A percentile compares a stretch with the other conserved stretches of the same genome.
phyloP scores from a whole-genome alignment of 2,329 filamentous ascomycete species.

The Claviceps sp. region DNA sequence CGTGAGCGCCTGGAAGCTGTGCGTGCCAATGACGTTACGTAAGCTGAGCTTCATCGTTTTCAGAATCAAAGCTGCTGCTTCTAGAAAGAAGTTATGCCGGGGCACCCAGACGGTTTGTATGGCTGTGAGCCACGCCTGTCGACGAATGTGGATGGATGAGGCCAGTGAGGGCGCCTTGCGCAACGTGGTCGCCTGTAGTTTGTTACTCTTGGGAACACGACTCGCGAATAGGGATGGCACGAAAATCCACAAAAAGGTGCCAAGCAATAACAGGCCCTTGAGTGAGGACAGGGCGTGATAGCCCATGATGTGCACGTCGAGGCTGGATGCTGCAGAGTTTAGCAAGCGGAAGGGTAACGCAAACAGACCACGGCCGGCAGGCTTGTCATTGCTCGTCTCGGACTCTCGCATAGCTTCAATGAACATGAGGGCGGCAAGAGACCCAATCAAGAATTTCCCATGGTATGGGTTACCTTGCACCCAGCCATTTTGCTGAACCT shows the following conservation, averaged over 20 bases:
- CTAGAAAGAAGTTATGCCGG: conserved; percentile 71
- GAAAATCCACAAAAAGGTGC: conserved; percentile 40
- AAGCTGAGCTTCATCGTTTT: conserved; percentile 75
- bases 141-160: conserved; percentile 72
- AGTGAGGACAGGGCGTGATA: conserved; percentile 40
- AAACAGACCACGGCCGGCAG: conserved; percentile 53
- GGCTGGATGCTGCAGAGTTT: conserved; percentile 29
- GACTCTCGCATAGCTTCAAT: conserved; percentile 63
- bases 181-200: conserved; percentile 29
- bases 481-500: conserved; percentile 40
- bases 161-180: conserved; percentile 55
- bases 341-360: conserved; percentile 49
- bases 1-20: conserved; percentile 65
- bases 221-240: conserved; percentile 37
- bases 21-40: conserved; percentile 62
- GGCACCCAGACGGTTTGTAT: conserved; percentile 90
- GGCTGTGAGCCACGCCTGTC: conserved; percentile 84
- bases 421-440: conserved; percentile 83
- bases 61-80: conserved; percentile 64
- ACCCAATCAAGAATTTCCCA: conserved; percentile 82
- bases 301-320: conserved; percentile 40
- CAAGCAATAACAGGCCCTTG: conserved; percentile 38
- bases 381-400: conserved; percentile 49
- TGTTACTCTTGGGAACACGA: conserved; percentile 36
- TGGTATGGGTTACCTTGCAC: conserved; percentile 41